Conservation (phyloP, 345 rosid genomes). For the Pelargonium nanum region DNA sequence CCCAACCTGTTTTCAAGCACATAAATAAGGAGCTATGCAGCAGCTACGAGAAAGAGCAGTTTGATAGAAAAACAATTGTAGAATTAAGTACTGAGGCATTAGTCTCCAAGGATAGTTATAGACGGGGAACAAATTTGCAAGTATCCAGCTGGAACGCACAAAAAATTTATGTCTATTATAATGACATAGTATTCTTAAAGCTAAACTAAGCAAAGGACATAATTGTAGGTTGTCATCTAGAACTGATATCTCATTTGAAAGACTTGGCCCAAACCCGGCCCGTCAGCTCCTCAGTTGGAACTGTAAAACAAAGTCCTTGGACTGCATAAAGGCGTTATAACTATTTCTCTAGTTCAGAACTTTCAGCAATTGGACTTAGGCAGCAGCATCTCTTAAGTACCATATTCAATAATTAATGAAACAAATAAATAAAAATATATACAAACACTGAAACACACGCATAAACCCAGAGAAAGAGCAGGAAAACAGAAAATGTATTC, state of each 20-base stretch:
- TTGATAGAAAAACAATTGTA: no score
- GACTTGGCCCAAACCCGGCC: no score
- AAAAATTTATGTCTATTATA: background rate
- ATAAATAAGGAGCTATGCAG: background rate
- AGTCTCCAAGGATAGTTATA: background rate
- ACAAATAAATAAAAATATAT: no score
- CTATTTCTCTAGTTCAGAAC: background rate
- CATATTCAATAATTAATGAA: no score
- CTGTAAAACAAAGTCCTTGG: no score
- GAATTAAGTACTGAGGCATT: no score
- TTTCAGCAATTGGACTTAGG: background rate
- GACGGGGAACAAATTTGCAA: background rate
- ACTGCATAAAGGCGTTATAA: no score
- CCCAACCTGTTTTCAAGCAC: constrained; percentile 43
- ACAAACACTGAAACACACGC: background rate
- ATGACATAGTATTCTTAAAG: background rate
- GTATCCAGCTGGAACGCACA: background rate
- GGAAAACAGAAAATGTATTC: background rate
- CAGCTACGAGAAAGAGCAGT: background rate
- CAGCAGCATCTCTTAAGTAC: background rate
- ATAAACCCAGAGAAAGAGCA: background rate
- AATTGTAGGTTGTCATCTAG: no score
- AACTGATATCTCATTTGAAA: no score
- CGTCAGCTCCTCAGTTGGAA: no score
- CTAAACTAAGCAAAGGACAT: background rate